These are phyloP conservation scores for Mortierella sp. DNA, from an alignment of 371 early-diverging fungal genomes.

Conservation along the genomic window DNA sequence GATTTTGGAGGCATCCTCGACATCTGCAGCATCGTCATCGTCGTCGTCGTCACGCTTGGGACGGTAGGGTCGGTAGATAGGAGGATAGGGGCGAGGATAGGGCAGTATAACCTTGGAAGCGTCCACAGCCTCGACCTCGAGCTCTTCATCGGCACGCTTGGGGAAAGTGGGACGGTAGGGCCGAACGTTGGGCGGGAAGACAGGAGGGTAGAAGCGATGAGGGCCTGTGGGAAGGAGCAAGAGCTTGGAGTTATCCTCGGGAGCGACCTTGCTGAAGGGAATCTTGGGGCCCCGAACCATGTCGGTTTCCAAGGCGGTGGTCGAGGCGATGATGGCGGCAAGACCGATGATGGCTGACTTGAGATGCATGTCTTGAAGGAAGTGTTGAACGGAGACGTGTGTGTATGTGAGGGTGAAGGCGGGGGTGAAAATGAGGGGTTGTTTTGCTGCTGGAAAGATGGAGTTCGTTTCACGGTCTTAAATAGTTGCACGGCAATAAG, in stretches of 20 bases:
- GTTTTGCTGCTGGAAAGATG: no score
- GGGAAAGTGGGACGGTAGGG: background rate
- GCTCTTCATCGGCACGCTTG: no score
- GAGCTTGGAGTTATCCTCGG: background rate
- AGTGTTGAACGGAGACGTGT: no score
- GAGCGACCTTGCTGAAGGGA: background rate
- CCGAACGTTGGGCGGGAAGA: background rate
- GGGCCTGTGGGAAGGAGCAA: background rate
- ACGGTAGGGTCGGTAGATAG: background rate
- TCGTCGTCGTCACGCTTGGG: background rate
- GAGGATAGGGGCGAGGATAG: no score
- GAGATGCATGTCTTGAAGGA: conserved; percentile 1
- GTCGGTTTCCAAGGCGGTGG: background rate
- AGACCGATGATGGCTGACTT: background rate
- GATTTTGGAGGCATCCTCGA: background rate
- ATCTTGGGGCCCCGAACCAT: background rate
- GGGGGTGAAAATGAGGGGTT: no score
- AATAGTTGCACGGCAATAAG: no score
- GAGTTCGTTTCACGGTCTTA: no score
- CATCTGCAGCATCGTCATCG: no score
- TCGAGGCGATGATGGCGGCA: background rate
- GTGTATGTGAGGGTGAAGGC: no score
- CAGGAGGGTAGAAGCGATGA: background rate
- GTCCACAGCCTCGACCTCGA: no score
- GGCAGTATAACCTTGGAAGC: no score